Evolutionary conservation across 768 basidiomycete genomes (phyloP).

Genomic region (Mrakia frigida): DNA sequence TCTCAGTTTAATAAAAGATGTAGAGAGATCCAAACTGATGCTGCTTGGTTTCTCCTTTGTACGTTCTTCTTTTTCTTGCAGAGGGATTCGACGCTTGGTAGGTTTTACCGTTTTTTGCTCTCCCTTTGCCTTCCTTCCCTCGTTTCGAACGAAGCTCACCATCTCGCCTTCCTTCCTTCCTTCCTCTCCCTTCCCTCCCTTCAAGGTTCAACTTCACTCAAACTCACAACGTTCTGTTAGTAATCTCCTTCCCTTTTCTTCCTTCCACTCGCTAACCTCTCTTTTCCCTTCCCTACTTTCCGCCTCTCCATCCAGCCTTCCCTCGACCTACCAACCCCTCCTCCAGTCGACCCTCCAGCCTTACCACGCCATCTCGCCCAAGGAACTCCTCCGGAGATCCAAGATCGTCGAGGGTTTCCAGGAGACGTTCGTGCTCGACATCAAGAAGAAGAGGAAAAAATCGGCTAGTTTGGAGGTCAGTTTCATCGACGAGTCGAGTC

Average conservation of each 20-base stretch:
- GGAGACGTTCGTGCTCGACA: not conserved
- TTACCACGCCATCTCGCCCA: not conserved
- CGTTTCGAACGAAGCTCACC: not conserved
- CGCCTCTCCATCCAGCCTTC: not conserved
- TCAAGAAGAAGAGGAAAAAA: not conserved
- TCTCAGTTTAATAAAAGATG: no score
- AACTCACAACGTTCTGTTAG: not conserved
- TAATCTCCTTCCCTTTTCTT: not conserved
- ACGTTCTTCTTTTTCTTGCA: no score
- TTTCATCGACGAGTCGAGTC: not conserved
- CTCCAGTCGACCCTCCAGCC: constrained; percentile 2
- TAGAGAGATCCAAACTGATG: no score
- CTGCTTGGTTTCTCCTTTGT: no score
- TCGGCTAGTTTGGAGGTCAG: not conserved
- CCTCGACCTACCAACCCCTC: constrained; percentile 1
- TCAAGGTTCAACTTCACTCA: constrained; percentile 13
- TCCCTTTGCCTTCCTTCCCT: not conserved
- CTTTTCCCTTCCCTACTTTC: not conserved
- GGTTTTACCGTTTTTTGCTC: no score
- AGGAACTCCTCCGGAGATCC: not conserved
- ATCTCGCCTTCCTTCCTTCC: not conserved
- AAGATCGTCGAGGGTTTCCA: constrained; percentile 2
- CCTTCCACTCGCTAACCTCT: not conserved
- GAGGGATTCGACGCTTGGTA: not conserved
- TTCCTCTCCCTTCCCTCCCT: not conserved